Evolutionary conservation across 257 asterid species (phyloP).

Genomic region (Nicotiana obtusifolia): DNA sequence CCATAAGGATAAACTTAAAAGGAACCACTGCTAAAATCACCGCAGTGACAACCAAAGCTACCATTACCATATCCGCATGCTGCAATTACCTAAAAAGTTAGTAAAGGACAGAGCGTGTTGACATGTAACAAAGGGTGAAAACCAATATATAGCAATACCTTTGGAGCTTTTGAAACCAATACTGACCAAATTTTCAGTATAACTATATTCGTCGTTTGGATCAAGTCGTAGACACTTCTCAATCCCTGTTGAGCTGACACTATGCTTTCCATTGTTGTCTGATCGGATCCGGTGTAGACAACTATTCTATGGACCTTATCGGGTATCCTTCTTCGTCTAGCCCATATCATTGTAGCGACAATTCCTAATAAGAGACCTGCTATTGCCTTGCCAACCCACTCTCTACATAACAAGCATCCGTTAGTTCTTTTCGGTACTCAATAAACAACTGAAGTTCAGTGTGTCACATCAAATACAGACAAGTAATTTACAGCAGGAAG

Average conservation of each 20-base stretch:
- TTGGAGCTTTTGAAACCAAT: conserved; percentile 60
- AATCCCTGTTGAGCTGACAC: conserved; percentile 89
- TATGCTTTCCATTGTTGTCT: conserved; percentile 66
- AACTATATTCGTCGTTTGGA: conserved; percentile 52
- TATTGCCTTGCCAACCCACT: conserved; percentile 70
- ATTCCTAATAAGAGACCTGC: conserved; percentile 49
- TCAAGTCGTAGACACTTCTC: conserved; percentile 38
- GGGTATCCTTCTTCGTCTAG: conserved; percentile 27
- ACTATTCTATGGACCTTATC: conserved; percentile 44
- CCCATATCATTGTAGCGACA: conserved; percentile 44
- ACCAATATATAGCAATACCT: conserved; percentile 33
- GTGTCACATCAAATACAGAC: background rate
- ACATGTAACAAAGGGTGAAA: background rate
- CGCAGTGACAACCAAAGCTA: conserved; percentile 28
- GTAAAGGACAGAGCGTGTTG: background rate
- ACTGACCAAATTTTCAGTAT: conserved; percentile 69
- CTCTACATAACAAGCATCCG: conserved; percentile 32
- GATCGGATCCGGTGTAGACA: conserved; percentile 52
- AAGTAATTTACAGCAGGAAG: background rate
- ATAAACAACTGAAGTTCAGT: background rate
- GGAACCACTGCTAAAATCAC: conserved; percentile 51
- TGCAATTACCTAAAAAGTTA: conserved; percentile 18
- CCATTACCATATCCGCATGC: conserved; percentile 74
- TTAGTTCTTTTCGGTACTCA: background rate
- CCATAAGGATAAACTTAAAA: conserved; percentile 52